A percentile compares a stretch with the other conserved stretches of the same genome.
These are phyloP conservation scores for Pseudophaeomoniella oleicola DNA, from an alignment of 2,329 filamentous ascomycete species.

Conservation along the genomic window DNA sequence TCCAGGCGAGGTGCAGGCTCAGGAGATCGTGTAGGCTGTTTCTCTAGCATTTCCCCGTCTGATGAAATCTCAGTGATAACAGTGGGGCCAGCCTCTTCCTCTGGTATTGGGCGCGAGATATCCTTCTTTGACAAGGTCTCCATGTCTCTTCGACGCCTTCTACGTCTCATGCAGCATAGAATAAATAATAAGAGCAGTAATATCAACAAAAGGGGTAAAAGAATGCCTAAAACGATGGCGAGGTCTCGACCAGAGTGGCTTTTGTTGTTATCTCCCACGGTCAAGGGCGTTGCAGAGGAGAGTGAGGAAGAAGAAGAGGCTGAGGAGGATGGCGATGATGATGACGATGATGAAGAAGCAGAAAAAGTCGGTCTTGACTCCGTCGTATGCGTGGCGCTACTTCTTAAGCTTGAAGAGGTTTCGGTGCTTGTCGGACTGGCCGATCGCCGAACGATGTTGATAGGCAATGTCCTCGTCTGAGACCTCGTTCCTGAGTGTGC, in stretches of 20 bases:
- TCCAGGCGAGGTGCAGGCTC: slow-evolving; percentile 4
- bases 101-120: background rate
- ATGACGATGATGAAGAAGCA: background rate
- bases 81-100: background rate
- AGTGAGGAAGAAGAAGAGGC: background rate
- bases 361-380: background rate
- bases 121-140: background rate
- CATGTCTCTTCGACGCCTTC: background rate
- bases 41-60: background rate
- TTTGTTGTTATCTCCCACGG: background rate
- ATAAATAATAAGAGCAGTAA: background rate
- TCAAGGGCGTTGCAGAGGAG: background rate
- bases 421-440: too few relatives aligned
- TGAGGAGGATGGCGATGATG: background rate
- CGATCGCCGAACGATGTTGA: background rate
- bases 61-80: background rate
- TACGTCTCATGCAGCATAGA: background rate
- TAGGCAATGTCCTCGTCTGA: background rate
- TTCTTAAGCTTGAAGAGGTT: background rate
- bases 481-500: background rate
- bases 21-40: background rate
- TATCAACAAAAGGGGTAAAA: background rate
- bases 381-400: too few relatives aligned
- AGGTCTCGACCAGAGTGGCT: background rate
- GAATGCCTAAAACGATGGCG: background rate